Percentiles rank a stretch among this genome's conserved stretches.
Conservation (phyloP, 306 rosid genomes). For the Erythrophleum fordii region DNA sequence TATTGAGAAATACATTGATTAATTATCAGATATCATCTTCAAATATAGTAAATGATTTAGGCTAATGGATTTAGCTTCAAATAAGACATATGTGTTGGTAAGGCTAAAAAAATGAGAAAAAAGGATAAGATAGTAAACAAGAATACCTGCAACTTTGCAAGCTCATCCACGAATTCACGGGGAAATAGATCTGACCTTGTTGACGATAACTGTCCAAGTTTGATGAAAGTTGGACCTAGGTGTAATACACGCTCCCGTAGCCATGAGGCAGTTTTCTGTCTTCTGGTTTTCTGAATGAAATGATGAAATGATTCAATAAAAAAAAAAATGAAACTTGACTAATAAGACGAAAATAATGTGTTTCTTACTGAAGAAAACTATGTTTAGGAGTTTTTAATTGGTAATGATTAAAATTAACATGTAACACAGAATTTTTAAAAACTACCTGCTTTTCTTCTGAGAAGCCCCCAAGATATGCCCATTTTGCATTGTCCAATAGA, state of each 20-base stretch:
- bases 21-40: conserved; percentile 15
- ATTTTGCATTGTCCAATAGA: conserved; percentile 78
- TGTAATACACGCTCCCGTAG: conserved; percentile 82
- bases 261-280: conserved; percentile 83
- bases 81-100: not conserved
- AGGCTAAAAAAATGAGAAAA: not conserved
- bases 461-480: conserved; percentile 91
- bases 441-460: conserved; percentile 85
- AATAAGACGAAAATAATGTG: not conserved
- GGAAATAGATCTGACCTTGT: conserved; percentile 96
- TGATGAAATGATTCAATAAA: conserved; percentile 2
- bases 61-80: not conserved
- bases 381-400: not conserved
- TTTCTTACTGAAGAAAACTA: not conserved
- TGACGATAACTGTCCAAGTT: conserved; percentile 92
- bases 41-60: conserved; percentile 6
- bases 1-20: conserved; percentile 19
- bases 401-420: not conserved
- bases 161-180: conserved; percentile 87
- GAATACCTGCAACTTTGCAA: conserved; percentile 83
- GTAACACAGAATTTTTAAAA: conserved; percentile 20
- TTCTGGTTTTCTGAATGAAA: conserved; percentile 65
- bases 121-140: not conserved
- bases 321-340: conserved; percentile 2
- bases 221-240: conserved; percentile 94